Percentiles rank a stretch among this genome's conserved stretches.
Conservation (phyloP, 768 basidiomycete species). For the Russula brevipes region DNA sequence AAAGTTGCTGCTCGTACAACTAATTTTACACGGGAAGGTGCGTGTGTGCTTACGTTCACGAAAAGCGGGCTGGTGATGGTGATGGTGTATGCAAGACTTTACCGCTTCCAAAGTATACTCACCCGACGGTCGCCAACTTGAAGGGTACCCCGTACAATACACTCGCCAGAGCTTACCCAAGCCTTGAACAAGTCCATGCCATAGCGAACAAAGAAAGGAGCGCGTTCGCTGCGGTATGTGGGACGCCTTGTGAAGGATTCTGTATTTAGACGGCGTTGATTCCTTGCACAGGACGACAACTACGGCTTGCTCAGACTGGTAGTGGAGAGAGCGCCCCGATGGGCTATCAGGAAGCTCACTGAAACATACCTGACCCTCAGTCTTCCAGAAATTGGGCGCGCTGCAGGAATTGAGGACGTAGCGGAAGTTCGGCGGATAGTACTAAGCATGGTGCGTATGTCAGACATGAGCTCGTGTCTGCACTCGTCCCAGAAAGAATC, state of each 20-base stretch:
- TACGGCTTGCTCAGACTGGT: constrained; percentile 64
- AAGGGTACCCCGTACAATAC: constrained; percentile 66
- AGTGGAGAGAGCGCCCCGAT: constrained; percentile 64
- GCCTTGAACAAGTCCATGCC: constrained; percentile 42
- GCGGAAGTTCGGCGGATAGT: constrained; percentile 56
- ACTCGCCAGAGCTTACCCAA: constrained; percentile 64
- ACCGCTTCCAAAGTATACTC: constrained; percentile 69
- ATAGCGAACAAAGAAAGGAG: constrained; percentile 52
- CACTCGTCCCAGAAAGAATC: background rate
- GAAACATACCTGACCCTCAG: constrained; percentile 78
- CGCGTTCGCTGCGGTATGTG: constrained; percentile 48
- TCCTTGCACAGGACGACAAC: constrained; percentile 55
- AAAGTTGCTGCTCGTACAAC: constrained; percentile 72
- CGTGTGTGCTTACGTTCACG: constrained; percentile 14
- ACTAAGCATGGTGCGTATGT: constrained; percentile 61
- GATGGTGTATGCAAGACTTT: constrained; percentile 31
- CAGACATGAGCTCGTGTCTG: background rate
- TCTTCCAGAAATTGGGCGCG: constrained; percentile 62
- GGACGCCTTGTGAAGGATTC: background rate
- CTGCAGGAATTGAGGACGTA: constrained; percentile 46
- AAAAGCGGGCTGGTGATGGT: background rate
- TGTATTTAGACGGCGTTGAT: background rate
- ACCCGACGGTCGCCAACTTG: constrained; percentile 49
- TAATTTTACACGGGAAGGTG: constrained; percentile 74
- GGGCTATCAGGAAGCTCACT: constrained; percentile 75